Base-by-base conservation (phyloP, 23 red algal species). In the Porphyridium purpureum region DNA sequence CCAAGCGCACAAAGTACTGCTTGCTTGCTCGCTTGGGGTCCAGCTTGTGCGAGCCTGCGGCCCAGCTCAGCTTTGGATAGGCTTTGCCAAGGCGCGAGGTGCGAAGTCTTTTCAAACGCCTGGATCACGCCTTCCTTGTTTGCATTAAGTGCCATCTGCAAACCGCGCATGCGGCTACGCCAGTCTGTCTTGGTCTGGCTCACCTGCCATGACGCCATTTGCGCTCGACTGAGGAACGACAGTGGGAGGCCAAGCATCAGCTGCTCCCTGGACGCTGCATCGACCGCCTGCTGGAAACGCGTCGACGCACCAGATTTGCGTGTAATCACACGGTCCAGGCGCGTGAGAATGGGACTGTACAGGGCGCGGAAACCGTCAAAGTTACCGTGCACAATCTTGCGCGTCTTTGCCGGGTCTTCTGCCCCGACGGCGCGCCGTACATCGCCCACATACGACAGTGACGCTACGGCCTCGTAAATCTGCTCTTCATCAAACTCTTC, bases 371-470 rank as follows among this genome's bases (percentile, higher is more conserved):
- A 80, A 3, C 31, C 40, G 22, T 30, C 30, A 3, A 59, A 6
- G 49, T 80, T 80, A 27, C 59, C 55, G 4, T 19, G 44, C 3
- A 57, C 53, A 2, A 57, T 15, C 53, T 24, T 15, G 53, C 24
- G 15, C 8, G 72, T 66, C 62, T 83, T 83, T 23, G 56, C 57
- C 24, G 24, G 31, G 26, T 52, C 66, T 50, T 83, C 77, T 19
- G 69, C 57, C 44, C 57, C 31, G 15, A 57, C 53, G 31, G 55
- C 30, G 41, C 35, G 61, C 33, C 77, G 77, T 32, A 74, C 51
- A 36, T 83, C 77, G 14, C 54, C 65, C 2, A 57, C 56, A 34
- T 83, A 83, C 0, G 77, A 83, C 14, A 83, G 66, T 6, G 54
- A 50, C 7, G 77, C 77, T 1, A 62, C 49, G 41, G 68, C 64